A percentile compares a stretch with the other conserved stretches of the same genome.
phyloP scores from a whole-genome alignment of 1,284 basidiomycete species.

The Coriolopsis trogii region DNA sequence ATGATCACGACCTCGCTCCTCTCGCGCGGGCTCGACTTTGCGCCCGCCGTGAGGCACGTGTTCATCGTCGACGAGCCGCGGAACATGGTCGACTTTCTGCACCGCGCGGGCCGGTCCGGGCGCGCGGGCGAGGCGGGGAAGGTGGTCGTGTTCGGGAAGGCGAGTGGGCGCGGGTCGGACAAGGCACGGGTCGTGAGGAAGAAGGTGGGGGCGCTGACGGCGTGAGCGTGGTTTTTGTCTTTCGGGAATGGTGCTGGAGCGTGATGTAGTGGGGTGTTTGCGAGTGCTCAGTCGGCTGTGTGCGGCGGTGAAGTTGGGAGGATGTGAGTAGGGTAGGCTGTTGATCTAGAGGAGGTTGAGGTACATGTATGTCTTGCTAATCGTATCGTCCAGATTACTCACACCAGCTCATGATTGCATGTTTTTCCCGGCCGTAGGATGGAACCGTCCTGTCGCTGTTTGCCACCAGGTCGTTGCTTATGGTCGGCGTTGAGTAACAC shows the following conservation, averaged over 20 bases:
- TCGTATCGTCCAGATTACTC: too few species aligned
- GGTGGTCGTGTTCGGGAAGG: conserved; percentile 73
- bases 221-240: conserved; percentile 7
- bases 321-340: too few species aligned
- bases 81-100: conserved; percentile 88
- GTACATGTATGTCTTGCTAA: too few species aligned
- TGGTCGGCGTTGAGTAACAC: too few species aligned
- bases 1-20: conserved; percentile 89
- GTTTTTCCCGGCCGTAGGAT: too few species aligned
- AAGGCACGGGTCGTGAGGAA: conserved; percentile 52
- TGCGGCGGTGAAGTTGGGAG: too few species aligned
- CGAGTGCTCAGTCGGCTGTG: too few species aligned
- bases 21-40: conserved; percentile 90
- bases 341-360: too few species aligned
- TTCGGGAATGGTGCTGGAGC: background rate
- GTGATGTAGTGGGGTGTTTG: background rate
- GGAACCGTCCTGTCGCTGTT: too few species aligned
- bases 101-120: conserved; percentile 84
- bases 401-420: too few species aligned
- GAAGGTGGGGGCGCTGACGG: conserved; percentile 39
- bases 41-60: conserved; percentile 73
- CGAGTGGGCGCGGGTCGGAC: conserved; percentile 47
- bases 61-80: conserved; percentile 85
- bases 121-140: conserved; percentile 67
- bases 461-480: too few species aligned